Evolutionary conservation across 1,139 yeast genomes (phyloP), one percentile per base, ranked within the genome.

Genomic region (Yamadazyma atmosphaerica): DNA sequence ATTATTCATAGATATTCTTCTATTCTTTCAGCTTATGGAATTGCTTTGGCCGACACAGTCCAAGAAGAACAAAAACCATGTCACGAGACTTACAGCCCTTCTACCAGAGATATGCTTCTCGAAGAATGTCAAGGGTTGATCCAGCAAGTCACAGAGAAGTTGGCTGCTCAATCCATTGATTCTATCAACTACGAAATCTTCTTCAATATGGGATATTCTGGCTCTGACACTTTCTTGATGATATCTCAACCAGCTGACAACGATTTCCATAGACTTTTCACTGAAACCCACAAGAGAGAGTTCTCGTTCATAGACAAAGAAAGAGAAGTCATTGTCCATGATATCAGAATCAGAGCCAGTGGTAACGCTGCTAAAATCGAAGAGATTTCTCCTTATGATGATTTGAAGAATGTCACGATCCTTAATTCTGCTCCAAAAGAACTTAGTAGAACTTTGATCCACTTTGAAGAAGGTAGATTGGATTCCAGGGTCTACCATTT

Each of bases 251-350:
- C 60, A 6, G 55, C 44, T 5, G 59, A 47, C 19, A 47, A 45
- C 21, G 51, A 44, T 4, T 56, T 63, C 49, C 58, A 65, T 33
- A 60, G 61, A 32, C 46, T 60, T 38, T 81, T 80, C 52, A 56
- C 72, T 22, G 60, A 63, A 5, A 60, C 68, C 37, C 92, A 85
- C 54, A 63, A 71, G 47, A 71, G 77, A 43, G 90, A 85, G 54
- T 85, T 83, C 61, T 89, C 89, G 0, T 85, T 85, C 53, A 58
- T 75, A 3, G 76, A 82, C 44, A 56, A 56, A 15, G 76, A 79
- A 22, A 72, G 85, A 34, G 72, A 68, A n/a, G 50, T 53, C 2
- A 17, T 52, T 10, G 51, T 53, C n/a, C 43, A 46, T 22, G 55
- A 53, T 33, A 43, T 53, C 5, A 43, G 55, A 25, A 53, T 52